Evolutionary conservation across 2,329 filamentous ascomycete species (phyloP).

Genomic region (Xylaria sp.): DNA sequence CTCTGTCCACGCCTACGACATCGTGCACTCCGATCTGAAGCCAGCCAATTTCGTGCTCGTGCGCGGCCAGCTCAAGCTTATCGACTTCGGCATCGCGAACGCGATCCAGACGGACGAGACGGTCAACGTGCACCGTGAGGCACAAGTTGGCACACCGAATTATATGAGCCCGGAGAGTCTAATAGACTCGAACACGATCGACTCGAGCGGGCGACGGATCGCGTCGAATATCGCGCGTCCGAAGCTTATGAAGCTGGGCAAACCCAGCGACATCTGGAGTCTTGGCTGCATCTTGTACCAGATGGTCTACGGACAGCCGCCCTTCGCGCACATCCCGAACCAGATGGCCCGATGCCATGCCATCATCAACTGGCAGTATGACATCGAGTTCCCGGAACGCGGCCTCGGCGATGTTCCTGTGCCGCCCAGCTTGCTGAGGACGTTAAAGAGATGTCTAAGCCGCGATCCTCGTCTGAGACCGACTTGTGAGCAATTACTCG

Average conservation of each 20-base stretch:
- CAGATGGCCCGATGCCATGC: slow-evolving; percentile 81
- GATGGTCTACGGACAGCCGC: slow-evolving; percentile 95
- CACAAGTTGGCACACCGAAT: slow-evolving; percentile 91
- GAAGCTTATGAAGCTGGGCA: slow-evolving; percentile 91
- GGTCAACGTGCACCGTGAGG: slow-evolving; percentile 93
- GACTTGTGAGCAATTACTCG: slow-evolving; percentile 58
- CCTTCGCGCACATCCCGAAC: slow-evolving; percentile 87
- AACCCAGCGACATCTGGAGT: slow-evolving; percentile 94
- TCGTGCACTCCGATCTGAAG: slow-evolving; percentile 95
- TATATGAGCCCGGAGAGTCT: slow-evolving; percentile 98
- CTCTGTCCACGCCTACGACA: slow-evolving; percentile 81
- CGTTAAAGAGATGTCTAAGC: slow-evolving; percentile 57
- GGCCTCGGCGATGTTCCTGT: slow-evolving; percentile 62
- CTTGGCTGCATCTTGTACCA: slow-evolving; percentile 95
- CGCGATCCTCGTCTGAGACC: slow-evolving; percentile 59
- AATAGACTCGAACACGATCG: slow-evolving; percentile 67
- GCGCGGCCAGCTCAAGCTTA: slow-evolving; percentile 84
- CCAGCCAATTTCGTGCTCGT: slow-evolving; percentile 95
- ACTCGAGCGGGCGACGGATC: slow-evolving; percentile 36
- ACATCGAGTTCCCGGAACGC: slow-evolving; percentile 64
- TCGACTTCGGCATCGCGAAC: slow-evolving; percentile 98
- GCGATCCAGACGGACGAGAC: slow-evolving; percentile 94
- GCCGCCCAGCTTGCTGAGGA: slow-evolving; percentile 53
- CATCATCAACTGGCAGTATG: slow-evolving; percentile 72
- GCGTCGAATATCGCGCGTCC: slow-evolving; percentile 38